phyloP scores from a whole-genome alignment of 345 rosid genomes.

The Eucalyptus tenuipes region DNA sequence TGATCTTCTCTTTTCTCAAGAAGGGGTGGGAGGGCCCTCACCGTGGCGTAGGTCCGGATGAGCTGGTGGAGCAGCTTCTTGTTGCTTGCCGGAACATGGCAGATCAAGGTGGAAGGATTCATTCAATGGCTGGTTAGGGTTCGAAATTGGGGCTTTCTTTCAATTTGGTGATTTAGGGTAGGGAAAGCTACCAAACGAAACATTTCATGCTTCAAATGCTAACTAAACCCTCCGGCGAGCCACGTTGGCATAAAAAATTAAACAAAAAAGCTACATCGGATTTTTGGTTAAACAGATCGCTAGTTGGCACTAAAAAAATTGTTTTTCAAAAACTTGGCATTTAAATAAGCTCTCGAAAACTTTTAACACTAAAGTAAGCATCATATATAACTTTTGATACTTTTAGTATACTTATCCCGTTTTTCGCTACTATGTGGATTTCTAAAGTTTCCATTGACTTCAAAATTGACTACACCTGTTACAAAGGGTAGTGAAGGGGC shows the following conservation, averaged over 20 bases:
- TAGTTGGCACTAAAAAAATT: no score
- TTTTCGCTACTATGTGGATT: background rate
- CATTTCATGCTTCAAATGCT: no score
- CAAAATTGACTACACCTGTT: background rate
- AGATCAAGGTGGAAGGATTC: no score
- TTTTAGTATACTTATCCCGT: no score
- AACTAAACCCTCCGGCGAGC: fast-evolving
- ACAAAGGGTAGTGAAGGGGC: background rate
- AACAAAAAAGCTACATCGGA: fast-evolving
- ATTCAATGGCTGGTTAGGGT: fast-evolving
- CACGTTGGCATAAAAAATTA: fast-evolving
- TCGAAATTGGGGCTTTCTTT: fast-evolving
- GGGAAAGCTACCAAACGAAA: no score
- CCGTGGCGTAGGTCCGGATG: no score
- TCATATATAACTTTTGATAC: fast-evolving
- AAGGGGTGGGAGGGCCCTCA: no score
- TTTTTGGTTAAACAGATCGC: fast-evolving
- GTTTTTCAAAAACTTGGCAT: no score
- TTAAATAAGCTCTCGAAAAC: fast-evolving
- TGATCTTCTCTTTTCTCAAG: no score
- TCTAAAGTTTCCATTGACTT: background rate
- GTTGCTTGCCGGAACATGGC: no score
- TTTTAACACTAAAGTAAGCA: fast-evolving
- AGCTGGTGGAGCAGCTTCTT: no score
- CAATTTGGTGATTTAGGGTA: fast-evolving